A percentile compares a stretch with the other conserved stretches of the same genome.
These are phyloP conservation scores for Yamadazyma paraphyllophila DNA, from an alignment of 805 yeast genomes.

Conservation along the genomic window DNA sequence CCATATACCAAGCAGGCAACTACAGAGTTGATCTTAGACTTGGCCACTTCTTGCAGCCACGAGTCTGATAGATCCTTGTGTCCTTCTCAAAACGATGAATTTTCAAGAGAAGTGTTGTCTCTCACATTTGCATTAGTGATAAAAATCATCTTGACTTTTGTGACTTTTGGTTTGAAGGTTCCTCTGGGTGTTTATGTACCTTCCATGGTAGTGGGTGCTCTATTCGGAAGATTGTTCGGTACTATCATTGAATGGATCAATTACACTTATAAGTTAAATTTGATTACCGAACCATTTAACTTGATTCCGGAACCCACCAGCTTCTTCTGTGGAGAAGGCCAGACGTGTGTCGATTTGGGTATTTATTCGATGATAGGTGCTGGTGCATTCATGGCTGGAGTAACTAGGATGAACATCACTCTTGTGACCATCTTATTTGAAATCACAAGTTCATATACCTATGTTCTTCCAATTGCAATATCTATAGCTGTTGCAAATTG, in stretches of 20 bases:
- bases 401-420: slow-evolving; percentile 54
- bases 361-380: slow-evolving; percentile 56
- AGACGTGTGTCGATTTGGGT: slow-evolving; percentile 43
- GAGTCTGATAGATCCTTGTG: slow-evolving; percentile 28
- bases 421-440: slow-evolving; percentile 52
- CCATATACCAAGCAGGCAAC: slow-evolving; percentile 49
- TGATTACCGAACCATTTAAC: not conserved
- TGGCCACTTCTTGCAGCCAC: slow-evolving; percentile 50
- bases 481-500: slow-evolving; percentile 57
- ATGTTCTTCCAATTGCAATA: slow-evolving; percentile 55
- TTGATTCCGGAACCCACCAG: slow-evolving; percentile 1
- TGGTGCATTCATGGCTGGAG: slow-evolving; percentile 58
- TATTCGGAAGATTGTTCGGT: slow-evolving; percentile 53
- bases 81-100: slow-evolving; percentile 24
- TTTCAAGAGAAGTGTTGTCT: slow-evolving; percentile 28
- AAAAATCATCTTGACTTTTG: slow-evolving; percentile 45
- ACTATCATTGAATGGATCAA: slow-evolving; percentile 41
- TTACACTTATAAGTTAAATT: slow-evolving; percentile 11
- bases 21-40: slow-evolving; percentile 46
- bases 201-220: slow-evolving; percentile 61
- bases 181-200: slow-evolving; percentile 66
- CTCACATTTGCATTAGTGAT: slow-evolving; percentile 42
- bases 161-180: slow-evolving; percentile 56
- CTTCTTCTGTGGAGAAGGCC: slow-evolving; percentile 15
- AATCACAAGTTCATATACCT: slow-evolving; percentile 54